A percentile compares a stretch with the other conserved stretches of the same genome.
phyloP scores from a whole-genome alignment of 306 rosid species.

The Dryas octopetala region DNA sequence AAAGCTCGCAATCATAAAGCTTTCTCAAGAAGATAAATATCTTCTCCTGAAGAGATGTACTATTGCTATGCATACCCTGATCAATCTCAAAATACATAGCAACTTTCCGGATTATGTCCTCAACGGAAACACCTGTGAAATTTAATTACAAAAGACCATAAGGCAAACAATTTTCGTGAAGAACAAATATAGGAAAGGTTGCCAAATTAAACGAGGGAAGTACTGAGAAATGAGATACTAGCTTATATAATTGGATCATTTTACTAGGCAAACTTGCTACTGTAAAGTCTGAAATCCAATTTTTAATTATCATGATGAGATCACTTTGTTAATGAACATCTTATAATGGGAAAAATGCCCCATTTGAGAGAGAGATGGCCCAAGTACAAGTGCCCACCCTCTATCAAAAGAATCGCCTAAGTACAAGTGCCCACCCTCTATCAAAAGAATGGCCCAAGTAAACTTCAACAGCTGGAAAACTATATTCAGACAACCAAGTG shows the following conservation, averaged over 20 bases:
- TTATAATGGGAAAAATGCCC: no score
- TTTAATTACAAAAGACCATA: slow-evolving; percentile 19
- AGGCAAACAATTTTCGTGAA: slow-evolving; percentile 20
- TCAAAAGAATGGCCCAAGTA: no score
- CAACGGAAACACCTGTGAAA: slow-evolving; percentile 57
- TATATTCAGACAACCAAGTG: no score
- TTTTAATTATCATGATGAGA: no score
- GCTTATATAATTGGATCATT: neutral
- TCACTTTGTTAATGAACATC: no score
- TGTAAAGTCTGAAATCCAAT: no score
- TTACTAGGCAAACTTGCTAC: neutral
- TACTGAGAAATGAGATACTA: neutral
- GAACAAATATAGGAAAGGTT: neutral
- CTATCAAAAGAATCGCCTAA: no score
- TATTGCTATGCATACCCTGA: slow-evolving; percentile 29
- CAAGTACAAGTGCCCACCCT: no score
- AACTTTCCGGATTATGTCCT: slow-evolving; percentile 60
- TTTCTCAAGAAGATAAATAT: slow-evolving; percentile 49
- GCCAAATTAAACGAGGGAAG: neutral
- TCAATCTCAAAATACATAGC: slow-evolving; percentile 51
- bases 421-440: no score
- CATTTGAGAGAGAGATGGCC: no score
- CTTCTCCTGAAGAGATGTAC: slow-evolving; percentile 34
- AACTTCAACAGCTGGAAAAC: no score
- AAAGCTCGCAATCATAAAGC: slow-evolving; percentile 64